Evolutionary conservation across 371 early-diverging fungal species (phyloP), one percentile per base, ranked within the genome.

Genomic region (Mucor indicus): DNA sequence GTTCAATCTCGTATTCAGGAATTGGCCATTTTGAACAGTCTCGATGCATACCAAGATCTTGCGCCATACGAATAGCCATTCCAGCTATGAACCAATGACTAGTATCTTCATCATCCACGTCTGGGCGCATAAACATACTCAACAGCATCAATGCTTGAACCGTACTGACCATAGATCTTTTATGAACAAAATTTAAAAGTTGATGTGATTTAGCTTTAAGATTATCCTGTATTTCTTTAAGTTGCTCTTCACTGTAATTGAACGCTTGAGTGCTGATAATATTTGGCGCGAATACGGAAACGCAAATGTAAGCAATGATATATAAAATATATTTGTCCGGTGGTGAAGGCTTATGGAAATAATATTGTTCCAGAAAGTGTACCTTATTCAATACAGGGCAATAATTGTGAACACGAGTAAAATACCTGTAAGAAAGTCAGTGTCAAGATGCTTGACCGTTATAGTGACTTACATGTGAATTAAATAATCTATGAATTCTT

Each of bases 51-150:
- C 76, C 77, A 36, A 82, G 61, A 53, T 80, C 83, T 50, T 80
- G 80, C 0, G 83, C 83, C 68, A 80, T 76, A 6, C 83, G 77
- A 27, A 80, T 79, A 0, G 80, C 83, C 51, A 79, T 60, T 9
- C 83, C 80, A 45, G 72, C 20, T 59, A 53, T 22, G 1, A 61
- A 37, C 72, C 72, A 72, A 39, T 67, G 59, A 16, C 54, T 44
- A 0, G 57, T 60, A 35, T 71, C 64, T 30, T 70, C 75, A 11
- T 60, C 53, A 19, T 57, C 38, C 12, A 35, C 16, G 4, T 49
- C 47, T 1, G 36, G 32, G n/a, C 56, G 53, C 1, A 60, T 51
- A 48, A 64, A 67, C 49, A 62, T 61, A 6, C 63, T 60, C 7
- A 72, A 20, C 5, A 72, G 5, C 15, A 72, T 49, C 4, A 75